Base-by-base conservation (phyloP, 345 rosid genomes). In the Eucalyptus rudis region DNA sequence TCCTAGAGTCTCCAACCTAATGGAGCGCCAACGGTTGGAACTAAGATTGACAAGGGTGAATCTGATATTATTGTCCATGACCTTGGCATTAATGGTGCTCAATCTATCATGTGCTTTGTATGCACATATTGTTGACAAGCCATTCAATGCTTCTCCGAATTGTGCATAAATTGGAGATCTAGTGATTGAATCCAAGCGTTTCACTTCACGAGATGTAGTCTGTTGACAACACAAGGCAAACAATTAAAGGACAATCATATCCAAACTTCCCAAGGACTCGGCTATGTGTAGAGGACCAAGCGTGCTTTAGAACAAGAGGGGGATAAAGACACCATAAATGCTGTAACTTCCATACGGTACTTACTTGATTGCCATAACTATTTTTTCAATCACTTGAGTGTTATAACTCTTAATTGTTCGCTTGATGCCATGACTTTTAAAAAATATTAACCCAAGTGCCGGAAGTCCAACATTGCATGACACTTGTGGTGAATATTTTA, bases 161-260 rank as follows among this genome's bases (percentile, higher is more conserved):
- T 96, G 99, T 49, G 98, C 99, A 94, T 98, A 96, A 56, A 97
- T 90, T 90, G 97, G 99, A 43, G 98, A 97, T 92, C 98, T 92
- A 49, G 96, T 95, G 86, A 98, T 89, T 14, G 99, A 98, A 92
- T 97, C 99, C 90, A 98, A 87, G 89, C 98, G 98, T 91, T 95
- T 97, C 80, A 97, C 96, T 94, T 97, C 98, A 17, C 99, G 98
- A 19, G 98, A 93, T 58, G 98, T 97, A 94, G 95, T 95, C 99
- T 97, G 91, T 68, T 88, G 89, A 87, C 44, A 43, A 68, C 87
- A 90, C 83, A 88, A 54, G 49, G 83, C 19, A 68, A 50, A 88
- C 47, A 56, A 31, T 36, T 49, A 87, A 27, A 51, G 58, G 31
- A 33, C 27, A 44, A 43, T 59, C 17, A 45, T 43, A 36, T 68